These are phyloP conservation scores for Orbilia ellipsospora DNA, from an alignment of 2,329 filamentous ascomycete species.

Conservation along the genomic window DNA sequence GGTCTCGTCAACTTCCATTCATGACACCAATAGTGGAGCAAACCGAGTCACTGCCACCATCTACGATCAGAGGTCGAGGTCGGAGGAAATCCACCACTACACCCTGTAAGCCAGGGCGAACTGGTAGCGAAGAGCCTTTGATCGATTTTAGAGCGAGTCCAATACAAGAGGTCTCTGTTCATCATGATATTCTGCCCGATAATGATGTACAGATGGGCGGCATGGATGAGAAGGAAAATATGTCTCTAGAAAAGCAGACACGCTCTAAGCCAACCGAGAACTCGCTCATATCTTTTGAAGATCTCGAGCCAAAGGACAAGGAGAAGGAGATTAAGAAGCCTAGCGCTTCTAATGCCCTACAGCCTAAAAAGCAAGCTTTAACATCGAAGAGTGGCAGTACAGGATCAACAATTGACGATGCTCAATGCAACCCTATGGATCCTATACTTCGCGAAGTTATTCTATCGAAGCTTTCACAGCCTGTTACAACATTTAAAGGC, in stretches of 20 bases:
- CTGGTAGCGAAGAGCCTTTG: conserved; percentile 60
- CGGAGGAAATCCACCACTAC: conserved; percentile 58
- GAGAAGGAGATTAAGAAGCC: conserved; percentile 28
- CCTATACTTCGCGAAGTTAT: conserved; percentile 79
- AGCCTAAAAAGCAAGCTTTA: conserved; percentile 50
- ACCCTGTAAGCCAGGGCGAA: conserved; percentile 57
- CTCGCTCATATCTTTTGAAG: conserved; percentile 51
- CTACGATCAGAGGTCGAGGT: conserved; percentile 59
- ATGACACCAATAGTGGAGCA: conserved; percentile 99
- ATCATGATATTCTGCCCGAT: conserved; percentile 58
- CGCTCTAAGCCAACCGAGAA: conserved; percentile 35
- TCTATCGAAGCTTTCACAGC: conserved; percentile 76
- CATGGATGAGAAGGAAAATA: conserved; percentile 61
- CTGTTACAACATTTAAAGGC: conserved; percentile 78
- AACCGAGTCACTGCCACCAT: conserved; percentile 74
- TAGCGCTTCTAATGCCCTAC: conserved; percentile 51
- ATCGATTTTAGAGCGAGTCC: conserved; percentile 71
- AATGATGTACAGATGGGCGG: conserved; percentile 65
- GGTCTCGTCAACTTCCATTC: conserved; percentile 89
- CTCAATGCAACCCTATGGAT: conserved; percentile 89
- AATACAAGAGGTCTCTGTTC: conserved; percentile 71
- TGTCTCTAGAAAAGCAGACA: conserved; percentile 59
- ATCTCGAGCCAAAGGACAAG: conserved; percentile 32
- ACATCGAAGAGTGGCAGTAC: conserved; percentile 66
- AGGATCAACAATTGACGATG: conserved; percentile 75